A percentile compares a stretch with the other conserved stretches of the same genome.
Evolutionary conservation across 352 stramenopile genomes (phyloP).

Genomic region (Phytophthora cajani): DNA sequence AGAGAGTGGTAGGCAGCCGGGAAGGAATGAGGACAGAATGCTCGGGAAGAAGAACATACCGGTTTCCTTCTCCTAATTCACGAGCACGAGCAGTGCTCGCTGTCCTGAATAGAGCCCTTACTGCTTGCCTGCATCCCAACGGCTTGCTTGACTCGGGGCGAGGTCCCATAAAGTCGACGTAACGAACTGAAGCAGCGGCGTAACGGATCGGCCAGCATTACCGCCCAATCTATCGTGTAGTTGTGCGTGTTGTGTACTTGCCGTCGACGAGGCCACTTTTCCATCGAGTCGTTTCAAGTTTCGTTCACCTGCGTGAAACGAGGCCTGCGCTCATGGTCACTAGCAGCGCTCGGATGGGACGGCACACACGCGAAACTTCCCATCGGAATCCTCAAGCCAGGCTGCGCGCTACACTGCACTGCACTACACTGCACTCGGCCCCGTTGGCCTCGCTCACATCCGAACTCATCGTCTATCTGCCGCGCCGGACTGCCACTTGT

Average conservation of each 20-base stretch:
- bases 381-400: conserved; percentile 34
- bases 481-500: conserved; percentile 6
- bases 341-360: conserved; percentile 27
- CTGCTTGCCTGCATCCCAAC: conserved; percentile 16
- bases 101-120: conserved; percentile 4
- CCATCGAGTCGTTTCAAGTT: conserved; percentile 40
- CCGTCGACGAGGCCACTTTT: conserved; percentile 8
- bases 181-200: conserved; percentile 36
- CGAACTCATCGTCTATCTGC: conserved; percentile 42
- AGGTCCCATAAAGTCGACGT: conserved; percentile 24
- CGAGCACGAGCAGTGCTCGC: neutral
- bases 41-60: conserved; percentile 4
- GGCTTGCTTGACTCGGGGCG: conserved; percentile 15
- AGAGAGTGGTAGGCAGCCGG: conserved; percentile 7
- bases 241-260: conserved; percentile 10
- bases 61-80: neutral
- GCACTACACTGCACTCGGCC: conserved; percentile 2
- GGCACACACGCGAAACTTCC: conserved; percentile 38
- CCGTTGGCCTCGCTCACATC: conserved; percentile 29
- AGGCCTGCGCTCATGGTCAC: conserved; percentile 33
- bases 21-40: conserved; percentile 23
- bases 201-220: conserved; percentile 32
- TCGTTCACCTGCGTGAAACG: conserved; percentile 33
- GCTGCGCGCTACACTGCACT: neutral
- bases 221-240: neutral